Evolutionary conservation across 106 monocot genomes (phyloP), one percentile per base, ranked within the genome.

Genomic region (Allium cepa): DNA sequence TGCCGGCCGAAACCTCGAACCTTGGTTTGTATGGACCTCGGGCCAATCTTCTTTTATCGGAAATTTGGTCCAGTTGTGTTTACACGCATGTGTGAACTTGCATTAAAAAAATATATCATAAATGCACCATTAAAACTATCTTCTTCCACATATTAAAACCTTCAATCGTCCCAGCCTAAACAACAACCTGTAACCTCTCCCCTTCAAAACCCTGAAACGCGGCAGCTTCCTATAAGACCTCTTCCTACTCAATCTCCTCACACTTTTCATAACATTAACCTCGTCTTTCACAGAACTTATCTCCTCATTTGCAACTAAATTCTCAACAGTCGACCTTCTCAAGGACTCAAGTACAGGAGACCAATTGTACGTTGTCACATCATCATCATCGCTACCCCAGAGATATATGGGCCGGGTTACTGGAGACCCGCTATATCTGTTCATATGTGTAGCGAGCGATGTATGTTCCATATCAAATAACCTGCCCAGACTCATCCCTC

Each of bases 401-500:
- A 69, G 68, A 16, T 51, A n/a, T 8, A 69, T 15, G 8, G 55
- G 56, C 9, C 56, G 12, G 45, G 68, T 69, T 56, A 56, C 17
- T 6, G 68, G 56, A 0, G 68, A 69, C 5, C 52, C 68, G 46
- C 56, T 56, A 13, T 69, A 69, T 26, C 45, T 12, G 9, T 9
- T 56, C 1, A 56, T 28, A 46, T 56, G 56, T 15, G 28, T 56
- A 45, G 36, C 36, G 11, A 69, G 68, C 8, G 68, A 36, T 36
- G 56, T 69, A 56, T 69, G 56, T 17, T 69, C 68, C 68, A 69
- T 69, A 13, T 69, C 68, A 8, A 69, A 69, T 16, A 69, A 22
- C 15, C 68, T 7, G n/a, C 68, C 68, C 14, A 56, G 49, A 9
- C 56, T 69, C 68, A 56, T 69, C 9, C 56, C 68, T 3, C 68